Conservation (phyloP, 805 yeast genomes). For the Saturnispora sekii region DNA sequence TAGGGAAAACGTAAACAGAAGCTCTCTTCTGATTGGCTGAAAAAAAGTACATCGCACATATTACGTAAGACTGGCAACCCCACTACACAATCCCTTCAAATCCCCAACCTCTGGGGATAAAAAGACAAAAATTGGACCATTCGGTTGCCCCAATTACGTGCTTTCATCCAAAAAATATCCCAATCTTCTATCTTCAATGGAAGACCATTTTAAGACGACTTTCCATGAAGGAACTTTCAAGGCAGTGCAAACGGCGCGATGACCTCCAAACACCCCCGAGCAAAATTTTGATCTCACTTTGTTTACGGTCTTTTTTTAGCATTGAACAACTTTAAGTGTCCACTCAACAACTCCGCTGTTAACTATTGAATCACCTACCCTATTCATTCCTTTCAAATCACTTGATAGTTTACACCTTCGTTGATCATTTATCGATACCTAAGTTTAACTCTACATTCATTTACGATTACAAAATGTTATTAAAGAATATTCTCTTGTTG, state of each 20-base stretch:
- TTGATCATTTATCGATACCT: constrained; percentile 4
- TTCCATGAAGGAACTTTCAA: too few relatives aligned
- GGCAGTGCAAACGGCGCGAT: too few relatives aligned
- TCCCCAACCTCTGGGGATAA: too few relatives aligned
- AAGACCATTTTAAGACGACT: background rate
- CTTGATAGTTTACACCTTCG: constrained; percentile 6
- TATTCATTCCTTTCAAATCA: constrained; percentile 9
- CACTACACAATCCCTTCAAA: too few relatives aligned
- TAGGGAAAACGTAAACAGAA: constrained; percentile 6
- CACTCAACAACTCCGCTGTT: background rate
- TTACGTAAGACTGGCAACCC: too few relatives aligned
- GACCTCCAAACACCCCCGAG: background rate
- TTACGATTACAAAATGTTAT: constrained; percentile 17
- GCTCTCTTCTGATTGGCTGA: constrained; percentile 3
- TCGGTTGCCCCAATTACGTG: too few relatives aligned
- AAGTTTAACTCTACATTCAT: background rate
- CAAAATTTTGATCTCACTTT: too few relatives aligned
- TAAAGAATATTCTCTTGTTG: constrained; percentile 20
- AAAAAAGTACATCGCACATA: background rate
- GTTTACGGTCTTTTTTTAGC: too few relatives aligned
- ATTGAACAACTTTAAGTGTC: too few relatives aligned
- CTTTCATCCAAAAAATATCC: too few relatives aligned
- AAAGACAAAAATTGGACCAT: too few relatives aligned
- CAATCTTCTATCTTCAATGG: background rate
- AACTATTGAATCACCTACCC: constrained; percentile 8